Evolutionary conservation across 345 rosid genomes (phyloP), one percentile per base, ranked within the genome.

Genomic region (Aquilaria sinensis): DNA sequence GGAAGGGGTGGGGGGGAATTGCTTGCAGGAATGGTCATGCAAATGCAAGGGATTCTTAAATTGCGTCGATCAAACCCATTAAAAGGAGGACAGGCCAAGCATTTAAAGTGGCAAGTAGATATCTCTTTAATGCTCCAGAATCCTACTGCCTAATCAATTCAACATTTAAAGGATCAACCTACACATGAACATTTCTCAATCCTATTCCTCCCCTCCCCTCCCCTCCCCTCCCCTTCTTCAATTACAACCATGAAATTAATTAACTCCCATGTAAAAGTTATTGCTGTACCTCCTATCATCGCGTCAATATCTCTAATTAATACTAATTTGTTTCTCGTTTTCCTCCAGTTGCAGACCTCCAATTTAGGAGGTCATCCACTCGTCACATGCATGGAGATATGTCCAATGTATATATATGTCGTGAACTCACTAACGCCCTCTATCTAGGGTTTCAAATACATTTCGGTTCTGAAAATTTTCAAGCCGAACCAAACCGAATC

Each of bases 41-140:
- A 68, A 51, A 43, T 64, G 66, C 52, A 71, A 66, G 67, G 63
- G 76, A 66, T 68, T 68, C 76, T 59, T 73, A 71, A 79, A 75
- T 79, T 75, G 76, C 34, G 30, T 61, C 63, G 58, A 72, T 74
- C 71, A 67, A 77, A 69, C 75, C 62, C 75, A 77, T 69, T 80
- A 72, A 77, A 72, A 67, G 76, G 65, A 71, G 77, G 81, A 74
- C 73, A 77, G 76, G 70, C 72, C 70, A 67, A 48, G 84, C 84
- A 80, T 77, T 74, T 53, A 77, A 72, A 68, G 45, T 67, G 79
- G 75, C 75, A 67, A 80, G 84, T 77, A 64, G 79, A 77, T 62
- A 54, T 51, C 74, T 61, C 72, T 80, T 80, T 67, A 80, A 80
- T 80, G 84, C 79, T 72, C 55, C 34, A 32, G 62, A 66, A 66